Evolutionary conservation across 108 stramenopile species (phyloP).

Genomic region (Parietichytrium sp.): DNA sequence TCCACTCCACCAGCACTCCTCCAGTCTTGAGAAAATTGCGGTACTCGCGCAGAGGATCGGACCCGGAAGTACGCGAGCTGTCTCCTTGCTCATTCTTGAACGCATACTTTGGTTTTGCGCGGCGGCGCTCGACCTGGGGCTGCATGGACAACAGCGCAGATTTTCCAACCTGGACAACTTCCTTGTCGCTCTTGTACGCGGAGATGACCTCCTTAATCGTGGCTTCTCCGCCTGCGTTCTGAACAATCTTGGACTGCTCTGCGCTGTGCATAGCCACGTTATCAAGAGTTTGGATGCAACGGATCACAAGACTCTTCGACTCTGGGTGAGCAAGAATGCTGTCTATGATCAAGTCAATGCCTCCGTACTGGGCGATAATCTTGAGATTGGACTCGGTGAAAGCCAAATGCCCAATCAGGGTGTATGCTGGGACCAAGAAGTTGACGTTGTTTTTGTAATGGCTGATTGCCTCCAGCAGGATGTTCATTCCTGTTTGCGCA

Average conservation of each 20-base stretch:
- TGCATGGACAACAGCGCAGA: constrained; percentile 34
- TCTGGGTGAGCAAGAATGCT: constrained; percentile 40
- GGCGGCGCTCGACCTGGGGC: background rate
- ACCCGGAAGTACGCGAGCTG: background rate
- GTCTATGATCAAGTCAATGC: constrained; percentile 18
- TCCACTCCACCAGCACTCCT: constrained; percentile 12
- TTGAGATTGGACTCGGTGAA: constrained; percentile 31
- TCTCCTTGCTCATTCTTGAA: background rate
- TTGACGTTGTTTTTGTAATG: constrained; percentile 22
- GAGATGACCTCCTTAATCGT: constrained; percentile 33
- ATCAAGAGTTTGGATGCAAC: constrained; percentile 37
- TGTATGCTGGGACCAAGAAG: constrained; percentile 38
- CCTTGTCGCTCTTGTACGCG: constrained; percentile 41
- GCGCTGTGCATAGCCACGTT: constrained; percentile 2
- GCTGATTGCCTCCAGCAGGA: constrained; percentile 14
- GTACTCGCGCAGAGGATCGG: constrained; percentile 15
- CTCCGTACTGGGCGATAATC: constrained; percentile 32
- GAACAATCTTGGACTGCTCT: constrained; percentile 33
- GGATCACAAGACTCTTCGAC: constrained; percentile 18
- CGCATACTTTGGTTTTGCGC: background rate
- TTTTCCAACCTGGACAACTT: constrained; percentile 40
- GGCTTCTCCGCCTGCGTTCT: constrained; percentile 40
- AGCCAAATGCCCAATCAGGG: constrained; percentile 28
- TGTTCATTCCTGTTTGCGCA: constrained; percentile 36
- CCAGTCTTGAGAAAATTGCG: constrained; percentile 39